phyloP scores from a whole-genome alignment of 164 flowering plant genomes.

The Macadamia integrifolia region DNA sequence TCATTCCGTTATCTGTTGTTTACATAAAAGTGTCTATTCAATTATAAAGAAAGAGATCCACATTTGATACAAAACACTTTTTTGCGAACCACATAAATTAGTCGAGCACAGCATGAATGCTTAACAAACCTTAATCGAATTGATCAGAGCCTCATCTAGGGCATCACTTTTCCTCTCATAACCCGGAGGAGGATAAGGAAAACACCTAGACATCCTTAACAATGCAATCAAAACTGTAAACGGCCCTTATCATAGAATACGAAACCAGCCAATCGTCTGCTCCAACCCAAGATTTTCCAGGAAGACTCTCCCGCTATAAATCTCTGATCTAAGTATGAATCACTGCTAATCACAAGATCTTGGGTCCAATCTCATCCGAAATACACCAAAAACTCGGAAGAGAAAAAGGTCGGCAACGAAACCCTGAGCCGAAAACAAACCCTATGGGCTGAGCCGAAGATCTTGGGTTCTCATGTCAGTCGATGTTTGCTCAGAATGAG shows the following conservation, averaged over 20 bases:
- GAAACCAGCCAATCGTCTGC: background rate
- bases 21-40: background rate
- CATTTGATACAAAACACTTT: conserved; percentile 1
- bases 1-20: background rate
- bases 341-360: background rate
- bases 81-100: conserved; percentile 7
- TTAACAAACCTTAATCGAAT: conserved; percentile 53
- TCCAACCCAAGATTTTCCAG: background rate
- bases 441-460: too few species aligned
- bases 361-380: background rate
- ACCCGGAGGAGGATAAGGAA: conserved; percentile 47
- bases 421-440: background rate
- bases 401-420: background rate
- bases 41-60: background rate
- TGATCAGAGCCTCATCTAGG: conserved; percentile 31
- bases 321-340: background rate
- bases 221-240: background rate
- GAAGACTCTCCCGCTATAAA: background rate
- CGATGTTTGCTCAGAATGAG: too few species aligned
- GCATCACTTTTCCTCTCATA: conserved; percentile 21
- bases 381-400: background rate
- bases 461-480: too few species aligned
- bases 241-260: background rate
- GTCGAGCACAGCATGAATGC: conserved; percentile 18
- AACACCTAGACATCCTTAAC: conserved; percentile 40